Evolutionary conservation across 1,139 yeast species (phyloP).

Genomic region (Debaryomyces psychrophilus): DNA sequence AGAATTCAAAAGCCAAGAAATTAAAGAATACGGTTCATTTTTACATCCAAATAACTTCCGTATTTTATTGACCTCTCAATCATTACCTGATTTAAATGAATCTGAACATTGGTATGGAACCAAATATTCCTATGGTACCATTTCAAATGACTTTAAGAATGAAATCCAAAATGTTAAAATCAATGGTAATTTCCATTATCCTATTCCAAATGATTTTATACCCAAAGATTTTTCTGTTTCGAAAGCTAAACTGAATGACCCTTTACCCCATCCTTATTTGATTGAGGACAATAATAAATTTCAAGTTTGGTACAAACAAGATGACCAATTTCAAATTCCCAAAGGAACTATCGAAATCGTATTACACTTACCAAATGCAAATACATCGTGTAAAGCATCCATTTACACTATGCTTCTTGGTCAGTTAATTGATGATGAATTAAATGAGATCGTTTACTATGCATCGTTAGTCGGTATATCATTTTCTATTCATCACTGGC

Average conservation of each 20-base stretch:
- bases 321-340: constrained; percentile 88
- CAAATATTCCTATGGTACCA: constrained; percentile 56
- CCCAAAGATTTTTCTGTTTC: constrained; percentile 74
- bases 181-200: constrained; percentile 57
- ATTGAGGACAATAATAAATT: constrained; percentile 35
- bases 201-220: constrained; percentile 74
- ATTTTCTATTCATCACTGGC: constrained; percentile 58
- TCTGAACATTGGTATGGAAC: constrained; percentile 92
- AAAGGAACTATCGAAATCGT: constrained; percentile 72
- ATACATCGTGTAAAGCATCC: constrained; percentile 56
- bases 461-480: constrained; percentile 82
- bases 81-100: constrained; percentile 40
- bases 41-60: constrained; percentile 65
- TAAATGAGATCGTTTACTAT: constrained; percentile 78
- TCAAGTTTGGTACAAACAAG: constrained; percentile 85
- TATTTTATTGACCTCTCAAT: constrained; percentile 57
- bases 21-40: constrained; percentile 52
- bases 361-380: constrained; percentile 67
- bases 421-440: constrained; percentile 72
- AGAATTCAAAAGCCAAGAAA: constrained; percentile 58
- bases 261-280: constrained; percentile 42
- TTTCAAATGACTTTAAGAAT: constrained; percentile 43
- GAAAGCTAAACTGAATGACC: constrained; percentile 36
- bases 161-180: constrained; percentile 34
- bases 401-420: constrained; percentile 64